Percentiles rank a stretch among this genome's conserved stretches.
These are phyloP conservation scores for Fusarium bulbicola DNA, from an alignment of 2,329 filamentous ascomycete genomes.

Conservation along the genomic window DNA sequence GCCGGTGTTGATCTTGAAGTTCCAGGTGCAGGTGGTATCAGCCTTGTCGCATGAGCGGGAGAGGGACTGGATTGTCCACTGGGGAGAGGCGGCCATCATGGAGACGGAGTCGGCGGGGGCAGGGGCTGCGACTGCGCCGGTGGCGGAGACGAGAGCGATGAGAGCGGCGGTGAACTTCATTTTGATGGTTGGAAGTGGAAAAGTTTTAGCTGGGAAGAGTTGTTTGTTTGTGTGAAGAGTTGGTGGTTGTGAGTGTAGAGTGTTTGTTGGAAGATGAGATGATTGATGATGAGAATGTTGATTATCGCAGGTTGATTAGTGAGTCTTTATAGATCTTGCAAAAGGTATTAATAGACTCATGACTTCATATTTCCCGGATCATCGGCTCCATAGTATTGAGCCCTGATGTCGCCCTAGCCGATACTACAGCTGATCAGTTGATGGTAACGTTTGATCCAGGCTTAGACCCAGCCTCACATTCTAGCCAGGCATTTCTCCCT, in stretches of 20 bases:
- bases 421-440: constrained; percentile 2
- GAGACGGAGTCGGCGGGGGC: constrained; percentile 44
- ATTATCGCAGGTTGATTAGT: neutral
- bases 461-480: neutral
- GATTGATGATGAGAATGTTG: constrained; percentile 13
- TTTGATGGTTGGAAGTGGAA: constrained; percentile 34
- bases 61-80: constrained; percentile 54
- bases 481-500: neutral
- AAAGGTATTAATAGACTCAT: constrained; percentile 21
- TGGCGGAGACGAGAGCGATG: constrained; percentile 43
- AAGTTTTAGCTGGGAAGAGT: neutral
- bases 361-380: constrained; percentile 1
- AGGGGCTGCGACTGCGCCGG: constrained; percentile 47
- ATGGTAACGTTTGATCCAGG: neutral
- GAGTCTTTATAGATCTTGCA: constrained; percentile 16
- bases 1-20: constrained; percentile 56
- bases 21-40: constrained; percentile 54
- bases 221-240: constrained; percentile 5
- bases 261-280: constrained; percentile 15
- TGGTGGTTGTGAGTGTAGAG: neutral
- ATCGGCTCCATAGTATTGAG: constrained; percentile 1
- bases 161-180: constrained; percentile 56
- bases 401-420: neutral
- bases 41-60: constrained; percentile 51
- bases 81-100: constrained; percentile 51